A percentile compares a stretch with the other conserved stretches of the same genome.
These are phyloP conservation scores for Chaetomium tenue DNA, from an alignment of 495 filamentous ascomycete species.

Conservation along the genomic window DNA sequence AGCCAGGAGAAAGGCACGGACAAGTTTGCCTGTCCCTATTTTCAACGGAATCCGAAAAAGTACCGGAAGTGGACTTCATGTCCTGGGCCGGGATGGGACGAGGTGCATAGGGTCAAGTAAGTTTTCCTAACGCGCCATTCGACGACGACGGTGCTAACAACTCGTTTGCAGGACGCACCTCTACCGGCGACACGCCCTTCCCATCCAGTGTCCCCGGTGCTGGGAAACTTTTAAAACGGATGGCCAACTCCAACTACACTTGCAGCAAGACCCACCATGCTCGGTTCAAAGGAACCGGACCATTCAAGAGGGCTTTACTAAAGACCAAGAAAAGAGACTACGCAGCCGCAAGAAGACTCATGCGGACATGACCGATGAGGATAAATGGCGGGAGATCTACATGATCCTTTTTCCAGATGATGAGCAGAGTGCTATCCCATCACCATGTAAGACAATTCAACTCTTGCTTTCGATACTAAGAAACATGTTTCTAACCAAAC, in stretches of 20 bases:
- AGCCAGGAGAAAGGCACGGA: background rate
- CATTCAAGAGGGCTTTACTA: constrained; percentile 31
- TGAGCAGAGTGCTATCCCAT: constrained; percentile 37
- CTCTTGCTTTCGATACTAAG: background rate
- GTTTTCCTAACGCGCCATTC: background rate
- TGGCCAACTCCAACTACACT: constrained; percentile 22
- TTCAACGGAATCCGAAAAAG: constrained; percentile 35
- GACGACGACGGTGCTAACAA: background rate
- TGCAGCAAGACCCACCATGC: constrained; percentile 35
- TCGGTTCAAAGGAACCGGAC: constrained; percentile 18
- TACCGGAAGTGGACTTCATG: constrained; percentile 38
- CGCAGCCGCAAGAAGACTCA: constrained; percentile 42
- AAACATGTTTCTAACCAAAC: constrained; percentile 13
- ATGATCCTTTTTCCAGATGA: constrained; percentile 44
- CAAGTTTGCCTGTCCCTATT: constrained; percentile 39
- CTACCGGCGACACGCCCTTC: constrained; percentile 32
- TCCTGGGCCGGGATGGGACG: constrained; percentile 37
- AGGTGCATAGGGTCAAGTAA: constrained; percentile 40
- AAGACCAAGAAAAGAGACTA: constrained; percentile 38
- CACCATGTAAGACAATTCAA: constrained; percentile 37
- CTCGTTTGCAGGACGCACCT: constrained; percentile 30
- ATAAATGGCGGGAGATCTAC: constrained; percentile 49
- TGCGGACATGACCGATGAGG: constrained; percentile 43
- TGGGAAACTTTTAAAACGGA: constrained; percentile 32
- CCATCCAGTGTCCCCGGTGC: constrained; percentile 35